These are phyloP conservation scores for Psidium guajava DNA, from an alignment of 345 rosid genomes.

Conservation along the genomic window DNA sequence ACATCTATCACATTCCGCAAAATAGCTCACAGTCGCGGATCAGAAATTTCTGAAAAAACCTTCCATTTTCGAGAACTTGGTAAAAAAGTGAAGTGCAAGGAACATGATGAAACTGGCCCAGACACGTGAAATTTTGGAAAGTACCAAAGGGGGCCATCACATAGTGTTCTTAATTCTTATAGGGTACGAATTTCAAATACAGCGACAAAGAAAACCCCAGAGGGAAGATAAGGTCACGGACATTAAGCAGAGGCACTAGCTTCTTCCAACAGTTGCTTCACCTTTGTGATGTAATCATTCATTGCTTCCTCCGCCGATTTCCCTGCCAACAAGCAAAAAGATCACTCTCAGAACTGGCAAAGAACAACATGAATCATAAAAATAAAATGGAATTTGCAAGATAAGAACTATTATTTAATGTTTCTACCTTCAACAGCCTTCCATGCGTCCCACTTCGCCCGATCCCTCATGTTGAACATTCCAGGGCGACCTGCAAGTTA, in stretches of 20 bases:
- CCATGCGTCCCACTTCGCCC: conserved; percentile 99
- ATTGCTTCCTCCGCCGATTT: conserved; percentile 14
- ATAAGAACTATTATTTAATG: background rate
- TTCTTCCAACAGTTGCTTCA: conserved; percentile 15
- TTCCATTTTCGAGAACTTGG: background rate
- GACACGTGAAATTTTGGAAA: background rate
- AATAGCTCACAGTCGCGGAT: background rate
- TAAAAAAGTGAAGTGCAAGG: background rate
- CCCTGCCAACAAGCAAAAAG: conserved; percentile 1
- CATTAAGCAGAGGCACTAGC: conserved; percentile 3
- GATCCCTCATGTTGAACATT: conserved; percentile 65
- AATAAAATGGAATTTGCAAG: background rate
- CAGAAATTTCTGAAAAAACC: background rate
- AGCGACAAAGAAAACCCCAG: background rate
- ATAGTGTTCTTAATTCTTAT: background rate
- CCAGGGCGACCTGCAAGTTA: conserved; percentile 72
- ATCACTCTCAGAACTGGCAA: background rate
- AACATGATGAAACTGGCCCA: background rate
- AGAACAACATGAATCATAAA: background rate
- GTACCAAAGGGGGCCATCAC: background rate
- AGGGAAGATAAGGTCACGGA: background rate
- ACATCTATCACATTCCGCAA: background rate
- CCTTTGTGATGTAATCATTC: conserved; percentile 16
- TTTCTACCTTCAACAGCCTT: conserved; percentile 77
- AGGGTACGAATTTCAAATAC: background rate